Evolutionary conservation across 345 rosid genomes (phyloP).

Genomic region (Triadica sebifera): DNA sequence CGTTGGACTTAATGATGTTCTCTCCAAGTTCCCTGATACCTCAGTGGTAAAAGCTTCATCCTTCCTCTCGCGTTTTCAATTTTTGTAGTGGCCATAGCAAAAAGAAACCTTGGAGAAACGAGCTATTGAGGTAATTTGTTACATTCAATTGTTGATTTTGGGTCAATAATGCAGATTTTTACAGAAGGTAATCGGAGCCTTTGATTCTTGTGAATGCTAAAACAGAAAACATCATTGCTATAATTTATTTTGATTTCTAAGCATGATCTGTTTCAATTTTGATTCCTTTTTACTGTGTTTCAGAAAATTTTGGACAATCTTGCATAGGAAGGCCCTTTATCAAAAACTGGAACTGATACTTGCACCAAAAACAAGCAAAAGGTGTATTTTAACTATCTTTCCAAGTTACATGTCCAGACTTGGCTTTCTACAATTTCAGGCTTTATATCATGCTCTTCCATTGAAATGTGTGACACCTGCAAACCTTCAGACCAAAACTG

Average conservation of each 20-base stretch:
- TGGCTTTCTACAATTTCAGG: constrained; percentile 39
- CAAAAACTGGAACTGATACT: constrained; percentile 56
- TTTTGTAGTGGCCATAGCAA: background rate
- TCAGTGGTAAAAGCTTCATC: constrained; percentile 45
- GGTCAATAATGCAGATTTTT: constrained; percentile 51
- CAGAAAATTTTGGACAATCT: constrained; percentile 86
- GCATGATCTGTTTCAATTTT: constrained; percentile 2
- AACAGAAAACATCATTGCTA: constrained; percentile 15
- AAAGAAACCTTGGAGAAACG: background rate
- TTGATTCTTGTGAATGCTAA: constrained; percentile 18
- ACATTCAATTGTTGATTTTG: background rate
- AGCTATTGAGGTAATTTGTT: background rate
- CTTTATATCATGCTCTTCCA: constrained; percentile 61
- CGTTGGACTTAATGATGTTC: constrained; percentile 65
- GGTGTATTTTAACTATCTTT: constrained; percentile 30
- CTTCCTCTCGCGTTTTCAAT: background rate
- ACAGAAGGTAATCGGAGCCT: constrained; percentile 60
- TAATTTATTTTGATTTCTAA: constrained; percentile 4
- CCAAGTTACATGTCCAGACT: constrained; percentile 3
- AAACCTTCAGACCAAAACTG: constrained; percentile 71
- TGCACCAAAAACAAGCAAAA: constrained; percentile 58
- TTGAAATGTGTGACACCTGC: constrained; percentile 50
- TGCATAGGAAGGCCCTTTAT: constrained; percentile 57
- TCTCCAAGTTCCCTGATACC: constrained; percentile 78
- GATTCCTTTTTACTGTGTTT: constrained; percentile 20